Evolutionary conservation across 2,329 filamentous ascomycete genomes (phyloP).

Genomic region (Fusarium oxysporum): DNA sequence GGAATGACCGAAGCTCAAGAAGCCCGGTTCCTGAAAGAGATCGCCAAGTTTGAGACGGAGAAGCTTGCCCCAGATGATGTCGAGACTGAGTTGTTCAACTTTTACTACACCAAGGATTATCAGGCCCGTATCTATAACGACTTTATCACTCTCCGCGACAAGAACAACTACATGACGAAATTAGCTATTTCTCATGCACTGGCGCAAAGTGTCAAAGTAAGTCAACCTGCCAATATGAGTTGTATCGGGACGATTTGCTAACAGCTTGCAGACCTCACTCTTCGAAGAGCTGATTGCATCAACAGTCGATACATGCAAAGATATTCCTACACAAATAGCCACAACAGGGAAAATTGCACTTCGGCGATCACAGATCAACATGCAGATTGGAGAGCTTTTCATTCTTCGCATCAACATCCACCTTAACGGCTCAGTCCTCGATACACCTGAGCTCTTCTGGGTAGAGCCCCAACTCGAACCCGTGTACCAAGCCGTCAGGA

Average conservation of each 20-base stretch:
- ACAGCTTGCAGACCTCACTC: constrained; percentile 77
- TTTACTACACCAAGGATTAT: constrained; percentile 98
- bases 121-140: constrained; percentile 99
- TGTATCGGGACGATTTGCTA: constrained; percentile 15
- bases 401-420: constrained; percentile 98
- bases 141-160: constrained; percentile 94
- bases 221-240: background rate
- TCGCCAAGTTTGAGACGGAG: constrained; percentile 92
- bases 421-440: constrained; percentile 93
- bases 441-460: constrained; percentile 98
- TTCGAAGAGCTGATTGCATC: constrained; percentile 96
- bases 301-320: constrained; percentile 92
- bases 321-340: constrained; percentile 92
- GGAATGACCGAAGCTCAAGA: constrained; percentile 95
- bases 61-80: constrained; percentile 90
- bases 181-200: constrained; percentile 95
- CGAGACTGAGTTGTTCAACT: constrained; percentile 98
- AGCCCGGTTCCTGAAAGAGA: constrained; percentile 89
- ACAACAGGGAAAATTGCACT: constrained; percentile 92
- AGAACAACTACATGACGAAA: constrained; percentile 98
- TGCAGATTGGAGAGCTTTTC: constrained; percentile 99
- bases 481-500: constrained; percentile 93
- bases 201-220: constrained; percentile 91
- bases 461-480: constrained; percentile 96
- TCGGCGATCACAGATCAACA: constrained; percentile 92